phyloP scores from a whole-genome alignment of 2,329 filamentous ascomycete genomes.

The Domatiomyces globalis region DNA sequence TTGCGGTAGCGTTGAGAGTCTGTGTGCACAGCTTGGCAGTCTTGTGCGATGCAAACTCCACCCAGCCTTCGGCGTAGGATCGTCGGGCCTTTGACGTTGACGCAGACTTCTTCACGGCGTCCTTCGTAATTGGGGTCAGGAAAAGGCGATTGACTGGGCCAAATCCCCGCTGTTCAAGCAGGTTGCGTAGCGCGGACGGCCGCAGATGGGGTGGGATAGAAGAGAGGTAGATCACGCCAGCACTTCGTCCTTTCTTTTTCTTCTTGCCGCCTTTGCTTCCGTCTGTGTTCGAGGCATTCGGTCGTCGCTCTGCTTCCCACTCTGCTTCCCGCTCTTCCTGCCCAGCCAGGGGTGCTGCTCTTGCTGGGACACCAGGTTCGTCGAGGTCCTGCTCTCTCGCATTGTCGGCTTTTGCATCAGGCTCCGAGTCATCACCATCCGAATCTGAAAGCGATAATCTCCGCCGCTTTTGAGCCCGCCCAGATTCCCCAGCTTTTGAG shows the following conservation, averaged over 20 bases:
- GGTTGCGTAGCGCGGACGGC: constrained; percentile 31
- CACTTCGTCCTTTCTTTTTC: constrained; percentile 22
- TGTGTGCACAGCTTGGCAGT: constrained; percentile 32
- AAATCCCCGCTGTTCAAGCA: constrained; percentile 29
- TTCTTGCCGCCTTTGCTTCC: constrained; percentile 31
- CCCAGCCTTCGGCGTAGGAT: constrained; percentile 33
- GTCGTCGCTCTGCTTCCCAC: not conserved
- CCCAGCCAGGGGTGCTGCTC: constrained; percentile 42
- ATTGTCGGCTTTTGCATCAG: constrained; percentile 3
- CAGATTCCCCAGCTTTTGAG: constrained; percentile 1
- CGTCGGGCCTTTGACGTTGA: constrained; percentile 16
- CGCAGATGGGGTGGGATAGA: constrained; percentile 35
- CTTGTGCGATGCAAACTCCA: constrained; percentile 33
- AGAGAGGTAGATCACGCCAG: constrained; percentile 32
- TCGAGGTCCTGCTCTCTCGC: constrained; percentile 9
- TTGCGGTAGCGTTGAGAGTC: constrained; percentile 30
- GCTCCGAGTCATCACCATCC: constrained; percentile 22
- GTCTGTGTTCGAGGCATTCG: not conserved
- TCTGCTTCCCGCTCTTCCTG: constrained; percentile 40
- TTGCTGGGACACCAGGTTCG: constrained; percentile 41
- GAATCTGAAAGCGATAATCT: constrained; percentile 16
- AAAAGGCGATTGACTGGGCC: constrained; percentile 31
- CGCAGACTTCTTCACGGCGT: constrained; percentile 24
- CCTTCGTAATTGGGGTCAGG: constrained; percentile 24
- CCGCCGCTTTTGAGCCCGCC: constrained; percentile 11